phyloP scores from a whole-genome alignment of 495 filamentous ascomycete species.

The Cryomyces antarcticus region DNA sequence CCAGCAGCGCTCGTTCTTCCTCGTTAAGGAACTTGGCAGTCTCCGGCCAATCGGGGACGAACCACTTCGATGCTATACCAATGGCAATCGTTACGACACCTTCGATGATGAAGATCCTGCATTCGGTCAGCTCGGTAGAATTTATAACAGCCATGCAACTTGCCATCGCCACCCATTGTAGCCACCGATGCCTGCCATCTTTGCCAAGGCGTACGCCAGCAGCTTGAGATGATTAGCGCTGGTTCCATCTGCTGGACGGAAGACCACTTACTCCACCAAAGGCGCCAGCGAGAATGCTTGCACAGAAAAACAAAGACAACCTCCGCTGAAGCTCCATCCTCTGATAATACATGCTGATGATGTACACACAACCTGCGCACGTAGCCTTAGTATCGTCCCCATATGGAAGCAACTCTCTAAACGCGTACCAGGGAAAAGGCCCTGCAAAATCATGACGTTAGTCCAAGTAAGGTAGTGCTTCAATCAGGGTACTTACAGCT shows the following conservation, averaged over 20 bases:
- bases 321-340: slow-evolving; percentile 39
- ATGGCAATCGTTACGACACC: slow-evolving; percentile 23
- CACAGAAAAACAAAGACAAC: slow-evolving; percentile 36
- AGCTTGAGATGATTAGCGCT: slow-evolving; percentile 9
- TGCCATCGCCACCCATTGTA: slow-evolving; percentile 11
- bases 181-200: slow-evolving; percentile 31
- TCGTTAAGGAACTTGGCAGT: slow-evolving; percentile 20
- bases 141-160: neutral
- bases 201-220: slow-evolving; percentile 36
- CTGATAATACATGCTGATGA: slow-evolving; percentile 38
- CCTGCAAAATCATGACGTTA: slow-evolving; percentile 1
- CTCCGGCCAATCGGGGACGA: slow-evolving; percentile 25
- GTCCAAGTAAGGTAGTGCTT: too few relatives aligned
- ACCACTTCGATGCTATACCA: slow-evolving; percentile 19
- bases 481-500: slow-evolving; percentile 6
- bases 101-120: slow-evolving; percentile 28
- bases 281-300: slow-evolving; percentile 34
- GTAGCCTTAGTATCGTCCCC: too few relatives aligned
- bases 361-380: slow-evolving; percentile 17
- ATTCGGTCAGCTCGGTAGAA: slow-evolving; percentile 1
- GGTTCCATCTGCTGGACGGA: neutral
- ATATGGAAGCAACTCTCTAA: too few relatives aligned
- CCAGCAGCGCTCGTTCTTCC: slow-evolving; percentile 19
- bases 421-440: slow-evolving; percentile 21
- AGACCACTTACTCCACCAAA: slow-evolving; percentile 28